phyloP scores from a whole-genome alignment of 2,329 filamentous ascomycete genomes.

The Colletotrichum godetiae region DNA sequence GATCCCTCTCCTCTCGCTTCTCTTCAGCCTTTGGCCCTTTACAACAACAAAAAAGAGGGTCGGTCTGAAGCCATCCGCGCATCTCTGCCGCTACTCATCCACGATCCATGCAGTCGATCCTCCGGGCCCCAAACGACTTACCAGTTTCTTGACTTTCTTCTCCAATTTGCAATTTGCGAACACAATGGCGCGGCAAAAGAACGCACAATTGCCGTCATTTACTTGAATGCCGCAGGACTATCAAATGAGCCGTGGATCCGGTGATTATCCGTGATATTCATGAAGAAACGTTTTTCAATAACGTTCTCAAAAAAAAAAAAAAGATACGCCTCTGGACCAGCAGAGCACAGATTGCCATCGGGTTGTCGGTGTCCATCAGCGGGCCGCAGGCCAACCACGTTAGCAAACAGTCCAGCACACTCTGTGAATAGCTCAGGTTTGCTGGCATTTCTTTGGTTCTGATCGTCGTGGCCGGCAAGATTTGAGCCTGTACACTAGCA shows the following conservation, averaged over 20 bases:
- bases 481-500: background rate
- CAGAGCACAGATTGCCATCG: background rate
- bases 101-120: slow-evolving; percentile 34
- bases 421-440: background rate
- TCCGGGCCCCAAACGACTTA: background rate
- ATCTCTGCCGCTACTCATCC: slow-evolving; percentile 10
- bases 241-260: background rate
- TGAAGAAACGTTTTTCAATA: background rate
- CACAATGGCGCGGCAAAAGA: background rate
- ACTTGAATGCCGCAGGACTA: background rate
- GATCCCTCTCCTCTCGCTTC: slow-evolving; percentile 25
- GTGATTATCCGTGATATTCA: slow-evolving; percentile 2
- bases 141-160: background rate
- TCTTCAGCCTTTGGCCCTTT: background rate
- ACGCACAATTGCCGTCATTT: background rate
- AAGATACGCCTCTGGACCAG: background rate
- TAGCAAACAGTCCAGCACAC: background rate
- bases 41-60: background rate
- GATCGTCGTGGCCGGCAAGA: slow-evolving; percentile 3
- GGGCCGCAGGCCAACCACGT: background rate
- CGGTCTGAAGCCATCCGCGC: slow-evolving; percentile 1
- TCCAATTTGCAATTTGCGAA: background rate
- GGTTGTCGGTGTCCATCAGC: slow-evolving; percentile 2
- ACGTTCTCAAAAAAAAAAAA: background rate
- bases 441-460: background rate